phyloP scores from a whole-genome alignment of 2,329 filamentous ascomycete species.

The Passalora sequoiae region DNA sequence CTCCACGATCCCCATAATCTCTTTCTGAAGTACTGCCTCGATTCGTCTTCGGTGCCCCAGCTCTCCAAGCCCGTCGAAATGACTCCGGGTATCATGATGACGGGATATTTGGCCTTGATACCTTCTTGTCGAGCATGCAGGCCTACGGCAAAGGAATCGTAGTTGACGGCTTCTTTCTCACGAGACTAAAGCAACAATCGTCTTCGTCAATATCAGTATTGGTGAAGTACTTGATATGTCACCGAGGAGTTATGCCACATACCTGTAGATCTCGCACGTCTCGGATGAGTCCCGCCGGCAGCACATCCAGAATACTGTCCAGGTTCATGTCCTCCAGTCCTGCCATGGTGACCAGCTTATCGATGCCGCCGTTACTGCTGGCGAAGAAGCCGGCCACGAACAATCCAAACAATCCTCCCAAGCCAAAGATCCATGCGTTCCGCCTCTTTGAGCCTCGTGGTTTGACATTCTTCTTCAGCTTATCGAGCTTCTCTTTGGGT shows the following conservation, averaged over 20 bases:
- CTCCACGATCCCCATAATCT: slow-evolving; percentile 96
- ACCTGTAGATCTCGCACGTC: slow-evolving; percentile 84
- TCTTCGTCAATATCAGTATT: slow-evolving; percentile 30
- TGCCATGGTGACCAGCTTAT: slow-evolving; percentile 70
- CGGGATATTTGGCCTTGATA: slow-evolving; percentile 72
- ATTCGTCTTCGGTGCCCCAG: slow-evolving; percentile 84
- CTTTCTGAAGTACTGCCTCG: slow-evolving; percentile 87
- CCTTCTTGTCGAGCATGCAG: slow-evolving; percentile 77
- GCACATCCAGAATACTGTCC: slow-evolving; percentile 77
- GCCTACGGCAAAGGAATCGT: slow-evolving; percentile 91
- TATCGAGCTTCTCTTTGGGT: slow-evolving; percentile 47
- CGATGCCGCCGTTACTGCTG: slow-evolving; percentile 63
- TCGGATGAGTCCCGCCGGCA: slow-evolving; percentile 77
- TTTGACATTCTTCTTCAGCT: slow-evolving; percentile 34
- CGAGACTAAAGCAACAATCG: slow-evolving; percentile 55
- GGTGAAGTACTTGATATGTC: too few relatives aligned
- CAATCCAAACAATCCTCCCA: slow-evolving; percentile 87
- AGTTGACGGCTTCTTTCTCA: slow-evolving; percentile 81
- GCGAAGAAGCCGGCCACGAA: slow-evolving; percentile 87
- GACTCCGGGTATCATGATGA: slow-evolving; percentile 96
- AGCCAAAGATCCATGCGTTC: slow-evolving; percentile 74
- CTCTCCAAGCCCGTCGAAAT: slow-evolving; percentile 96
- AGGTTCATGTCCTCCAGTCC: slow-evolving; percentile 66
- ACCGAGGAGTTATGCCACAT: too few relatives aligned
- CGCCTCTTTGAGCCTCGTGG: slow-evolving; percentile 56